A percentile compares a stretch with the other conserved stretches of the same genome.
Evolutionary conservation across 306 rosid species (phyloP).

Genomic region (Quercus glauca): DNA sequence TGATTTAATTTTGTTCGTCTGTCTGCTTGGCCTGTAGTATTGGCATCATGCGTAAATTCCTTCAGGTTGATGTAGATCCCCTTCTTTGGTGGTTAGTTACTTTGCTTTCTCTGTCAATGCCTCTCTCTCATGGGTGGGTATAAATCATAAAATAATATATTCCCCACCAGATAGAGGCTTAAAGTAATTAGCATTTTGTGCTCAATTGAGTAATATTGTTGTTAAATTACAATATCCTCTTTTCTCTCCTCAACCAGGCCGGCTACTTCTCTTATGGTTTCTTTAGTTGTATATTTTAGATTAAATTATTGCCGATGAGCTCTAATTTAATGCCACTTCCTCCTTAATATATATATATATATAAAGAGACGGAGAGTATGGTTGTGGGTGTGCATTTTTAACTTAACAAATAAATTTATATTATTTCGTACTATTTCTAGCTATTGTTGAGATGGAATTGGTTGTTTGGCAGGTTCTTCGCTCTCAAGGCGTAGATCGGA

Average conservation of each 20-base stretch:
- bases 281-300: slow-evolving; percentile 2
- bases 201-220: background rate
- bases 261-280: slow-evolving; percentile 13
- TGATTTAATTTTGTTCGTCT: background rate
- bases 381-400: no score
- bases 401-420: no score
- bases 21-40: background rate
- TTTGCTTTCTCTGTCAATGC: slow-evolving; percentile 8
- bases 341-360: no score
- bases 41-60: background rate
- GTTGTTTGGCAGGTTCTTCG: slow-evolving; percentile 53
- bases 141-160: no score
- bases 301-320: background rate
- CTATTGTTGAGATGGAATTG: slow-evolving; percentile 10
- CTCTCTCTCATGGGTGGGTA: no score
- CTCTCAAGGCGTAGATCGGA: slow-evolving; percentile 62
- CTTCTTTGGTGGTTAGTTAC: slow-evolving; percentile 10
- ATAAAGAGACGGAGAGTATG: no score
- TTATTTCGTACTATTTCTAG: background rate
- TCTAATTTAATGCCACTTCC: no score
- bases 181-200: no score
- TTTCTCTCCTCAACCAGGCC: slow-evolving; percentile 25
- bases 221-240: background rate
- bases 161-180: no score
- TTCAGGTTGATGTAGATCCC: background rate